A percentile compares a stretch with the other conserved stretches of the same genome.
These are phyloP conservation scores for Hanseniaspora singularis DNA, from an alignment of 805 yeast genomes.

Conservation along the genomic window DNA sequence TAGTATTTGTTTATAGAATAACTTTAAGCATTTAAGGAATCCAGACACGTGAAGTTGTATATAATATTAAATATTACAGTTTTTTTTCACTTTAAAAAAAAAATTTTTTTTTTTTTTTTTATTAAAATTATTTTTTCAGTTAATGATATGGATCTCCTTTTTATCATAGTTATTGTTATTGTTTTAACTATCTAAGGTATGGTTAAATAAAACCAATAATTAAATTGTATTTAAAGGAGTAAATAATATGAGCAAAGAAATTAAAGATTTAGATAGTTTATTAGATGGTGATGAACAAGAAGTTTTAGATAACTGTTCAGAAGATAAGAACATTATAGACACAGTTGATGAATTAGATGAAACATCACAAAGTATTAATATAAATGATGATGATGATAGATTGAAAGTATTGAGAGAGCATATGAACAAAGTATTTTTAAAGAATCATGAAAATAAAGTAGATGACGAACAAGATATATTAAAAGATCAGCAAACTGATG, in stretches of 20 bases:
- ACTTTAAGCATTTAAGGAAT: too few species aligned
- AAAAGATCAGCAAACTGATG: neutral
- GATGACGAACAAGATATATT: neutral
- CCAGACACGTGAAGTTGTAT: too few species aligned
- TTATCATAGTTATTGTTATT: too few species aligned
- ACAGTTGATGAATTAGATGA: neutral
- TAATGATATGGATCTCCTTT: too few species aligned
- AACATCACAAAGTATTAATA: neutral
- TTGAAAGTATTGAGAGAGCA: neutral
- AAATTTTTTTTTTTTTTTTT: too few species aligned
- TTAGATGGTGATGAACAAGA: conserved; percentile 8
- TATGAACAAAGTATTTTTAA: conserved; percentile 12
- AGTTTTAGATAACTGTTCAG: neutral
- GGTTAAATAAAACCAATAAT: too few species aligned
- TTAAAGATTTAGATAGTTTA: conserved; percentile 8
- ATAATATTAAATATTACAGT: too few species aligned
- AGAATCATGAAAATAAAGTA: conserved; percentile 6
- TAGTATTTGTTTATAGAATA: neutral
- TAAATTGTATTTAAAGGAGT: neutral
- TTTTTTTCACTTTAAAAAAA: too few species aligned
- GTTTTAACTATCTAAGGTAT: too few species aligned
- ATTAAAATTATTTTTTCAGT: too few species aligned
- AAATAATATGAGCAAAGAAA: conserved; percentile 3
- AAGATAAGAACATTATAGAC: neutral
- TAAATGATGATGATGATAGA: neutral